phyloP scores from a whole-genome alignment of 768 basidiomycete species.

The Epithele typhae region DNA sequence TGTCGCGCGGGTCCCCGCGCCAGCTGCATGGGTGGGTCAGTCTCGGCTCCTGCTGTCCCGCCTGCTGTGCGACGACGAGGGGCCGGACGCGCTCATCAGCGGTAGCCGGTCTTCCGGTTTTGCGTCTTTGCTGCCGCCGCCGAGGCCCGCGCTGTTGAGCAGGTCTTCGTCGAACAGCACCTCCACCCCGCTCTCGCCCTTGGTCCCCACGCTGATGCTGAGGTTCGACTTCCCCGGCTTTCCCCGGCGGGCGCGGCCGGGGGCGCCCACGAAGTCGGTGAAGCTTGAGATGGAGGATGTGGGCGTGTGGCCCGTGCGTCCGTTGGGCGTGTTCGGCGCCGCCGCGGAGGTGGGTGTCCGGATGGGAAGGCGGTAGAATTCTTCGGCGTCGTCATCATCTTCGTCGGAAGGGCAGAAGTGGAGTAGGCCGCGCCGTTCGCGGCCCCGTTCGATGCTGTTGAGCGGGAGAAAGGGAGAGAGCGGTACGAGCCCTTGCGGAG shows the following conservation, averaged over 20 bases:
- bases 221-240: conserved; percentile 21
- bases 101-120: conserved; percentile 22
- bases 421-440: conserved; percentile 10
- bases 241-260: conserved; percentile 26
- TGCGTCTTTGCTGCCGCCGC: conserved; percentile 10
- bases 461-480: conserved; percentile 52
- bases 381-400: conserved; percentile 56
- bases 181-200: conserved; percentile 29
- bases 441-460: conserved; percentile 11
- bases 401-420: conserved; percentile 34
- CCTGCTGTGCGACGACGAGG: conserved; percentile 12
- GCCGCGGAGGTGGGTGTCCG: conserved; percentile 21
- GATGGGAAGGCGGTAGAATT: conserved; percentile 64
- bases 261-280: conserved; percentile 61
- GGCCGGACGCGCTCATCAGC: conserved; percentile 18
- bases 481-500: conserved; percentile 90
- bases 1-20: no score
- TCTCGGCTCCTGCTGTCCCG: conserved; percentile 14
- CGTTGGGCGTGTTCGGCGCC: conserved; percentile 3
- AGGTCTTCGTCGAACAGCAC: conserved; percentile 64
- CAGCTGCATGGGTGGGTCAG: no score
- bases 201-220: conserved; percentile 14
- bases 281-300: conserved; percentile 46
- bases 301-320: conserved; percentile 9
- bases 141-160: conserved; percentile 21